Evolutionary conservation across 2,329 filamentous ascomycete species (phyloP), one percentile per base, ranked within the genome.

Genomic region (Lasiodiplodia sp.): DNA sequence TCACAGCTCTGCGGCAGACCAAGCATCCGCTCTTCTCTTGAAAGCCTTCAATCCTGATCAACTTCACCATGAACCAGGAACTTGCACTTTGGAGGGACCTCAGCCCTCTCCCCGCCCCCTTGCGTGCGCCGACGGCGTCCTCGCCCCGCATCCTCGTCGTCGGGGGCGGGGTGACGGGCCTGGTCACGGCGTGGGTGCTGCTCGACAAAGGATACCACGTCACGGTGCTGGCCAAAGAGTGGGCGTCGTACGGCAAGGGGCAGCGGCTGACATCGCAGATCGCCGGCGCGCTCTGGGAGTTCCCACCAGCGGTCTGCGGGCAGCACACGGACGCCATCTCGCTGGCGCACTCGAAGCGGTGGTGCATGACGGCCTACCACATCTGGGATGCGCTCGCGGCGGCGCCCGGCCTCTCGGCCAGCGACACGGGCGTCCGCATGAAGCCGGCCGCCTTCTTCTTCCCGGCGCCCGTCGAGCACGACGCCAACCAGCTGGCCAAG

Each of bases 271-370:
- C 82, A 1, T 83, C 83, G 0, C 83, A 84, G 70, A 82, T 84
- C 64, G 82, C 82, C 1, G 83, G 82, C 14, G 82, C 83, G 0
- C 76, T 84, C 2, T 85, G 83, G 83, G 82, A 85, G 69, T 82
- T 76, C 64, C 82, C 83, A 31, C 82, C 83, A 0, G 82, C 81
- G 0, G 81, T 81, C 2, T 85, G 83, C 69, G 83, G 82, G 3
- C 76, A 78, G 38, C 81, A 84, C 66, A 81, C 79, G 2, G 79
- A 81, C 71, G 75, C 76, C 53, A 79, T 81, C 56, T 81, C 78
- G 0, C 73, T 82, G 18, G 75, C 78, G 11, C 75, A 80, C 64
- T 82, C 80, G 2, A 82, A 82, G 71, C 73, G 73, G 44, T 83
- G 81, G 80, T 78, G 76, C 66, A 80, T 83, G 78, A 78, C 75